A percentile compares a stretch with the other conserved stretches of the same genome.
Conservation (phyloP, 805 yeast species). For the Wickerhamomyces chambardii region DNA sequence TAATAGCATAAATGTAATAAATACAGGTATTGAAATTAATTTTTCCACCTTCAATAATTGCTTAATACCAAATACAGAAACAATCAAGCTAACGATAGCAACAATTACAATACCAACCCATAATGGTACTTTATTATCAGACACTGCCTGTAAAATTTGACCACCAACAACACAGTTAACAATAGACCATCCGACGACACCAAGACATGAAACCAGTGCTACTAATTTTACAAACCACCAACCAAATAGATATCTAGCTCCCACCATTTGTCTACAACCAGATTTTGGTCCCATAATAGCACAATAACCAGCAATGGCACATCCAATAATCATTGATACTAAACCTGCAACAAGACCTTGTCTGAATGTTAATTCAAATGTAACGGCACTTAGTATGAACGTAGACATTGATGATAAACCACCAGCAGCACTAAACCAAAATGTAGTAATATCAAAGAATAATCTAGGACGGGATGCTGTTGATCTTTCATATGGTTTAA, state of each 20-base stretch:
- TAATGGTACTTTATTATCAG: slow-evolving; percentile 57
- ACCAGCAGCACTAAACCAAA: slow-evolving; percentile 84
- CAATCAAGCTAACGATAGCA: slow-evolving; percentile 49
- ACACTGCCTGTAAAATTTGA: slow-evolving; percentile 60
- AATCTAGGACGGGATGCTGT: slow-evolving; percentile 18
- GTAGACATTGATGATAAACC: slow-evolving; percentile 88
- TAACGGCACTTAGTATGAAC: slow-evolving; percentile 64
- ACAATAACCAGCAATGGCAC: slow-evolving; percentile 74
- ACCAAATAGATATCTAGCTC: slow-evolving; percentile 74
- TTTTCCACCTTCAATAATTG: slow-evolving; percentile 64
- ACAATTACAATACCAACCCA: slow-evolving; percentile 71
- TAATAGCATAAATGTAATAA: slow-evolving; percentile 55
- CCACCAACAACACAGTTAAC: slow-evolving; percentile 89
- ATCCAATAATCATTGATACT: slow-evolving; percentile 58
- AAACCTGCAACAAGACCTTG: slow-evolving; percentile 58
- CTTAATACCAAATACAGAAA: slow-evolving; percentile 74
- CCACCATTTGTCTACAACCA: slow-evolving; percentile 84
- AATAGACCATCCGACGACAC: slow-evolving; percentile 89
- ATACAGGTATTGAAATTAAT: slow-evolving; percentile 57
- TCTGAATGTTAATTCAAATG: slow-evolving; percentile 60
- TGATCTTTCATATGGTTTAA: slow-evolving; percentile 59
- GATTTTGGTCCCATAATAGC: slow-evolving; percentile 85
- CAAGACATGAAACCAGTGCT: slow-evolving; percentile 61
- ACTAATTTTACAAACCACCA: slow-evolving; percentile 79
- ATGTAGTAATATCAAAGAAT: slow-evolving; percentile 46